These are phyloP conservation scores for Penicillium sp. DNA, from an alignment of 2,329 filamentous ascomycete species.

Conservation along the genomic window DNA sequence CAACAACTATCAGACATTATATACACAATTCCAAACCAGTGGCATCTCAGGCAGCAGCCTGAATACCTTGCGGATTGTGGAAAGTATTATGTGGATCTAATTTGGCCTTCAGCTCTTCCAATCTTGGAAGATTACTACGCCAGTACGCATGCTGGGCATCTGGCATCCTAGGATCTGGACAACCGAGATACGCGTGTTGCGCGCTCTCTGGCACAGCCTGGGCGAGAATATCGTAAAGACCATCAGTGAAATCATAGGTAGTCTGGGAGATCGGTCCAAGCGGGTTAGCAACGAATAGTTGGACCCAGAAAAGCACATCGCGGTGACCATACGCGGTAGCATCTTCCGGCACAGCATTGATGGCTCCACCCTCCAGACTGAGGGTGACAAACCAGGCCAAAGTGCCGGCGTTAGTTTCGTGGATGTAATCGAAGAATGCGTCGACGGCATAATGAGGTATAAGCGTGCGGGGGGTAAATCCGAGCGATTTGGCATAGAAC, in stretches of 20 bases:
- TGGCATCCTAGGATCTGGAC: conserved; percentile 55
- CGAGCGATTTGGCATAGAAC: conserved; percentile 60
- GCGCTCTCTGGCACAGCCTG: conserved; percentile 34
- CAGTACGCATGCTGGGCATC: conserved; percentile 55
- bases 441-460: conserved; percentile 49
- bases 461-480: conserved; percentile 51
- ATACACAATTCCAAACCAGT: not conserved
- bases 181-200: conserved; percentile 61
- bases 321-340: conserved; percentile 64
- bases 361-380: conserved; percentile 60
- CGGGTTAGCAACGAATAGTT: conserved; percentile 60
- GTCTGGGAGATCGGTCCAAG: conserved; percentile 43
- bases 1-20: not conserved
- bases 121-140: conserved; percentile 39
- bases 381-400: conserved; percentile 63
- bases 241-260: conserved; percentile 53
- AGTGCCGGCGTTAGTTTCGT: conserved; percentile 50
- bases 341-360: conserved; percentile 55
- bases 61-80: conserved; percentile 56
- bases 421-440: conserved; percentile 32
- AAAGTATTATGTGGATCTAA: conserved; percentile 58
- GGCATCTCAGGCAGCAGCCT: not conserved
- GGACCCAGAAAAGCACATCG: conserved; percentile 63
- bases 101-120: conserved; percentile 41
- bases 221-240: conserved; percentile 45